A percentile compares a stretch with the other conserved stretches of the same genome.
phyloP scores from a whole-genome alignment of 2,329 filamentous ascomycete genomes.

The Pezicula radicicola region DNA sequence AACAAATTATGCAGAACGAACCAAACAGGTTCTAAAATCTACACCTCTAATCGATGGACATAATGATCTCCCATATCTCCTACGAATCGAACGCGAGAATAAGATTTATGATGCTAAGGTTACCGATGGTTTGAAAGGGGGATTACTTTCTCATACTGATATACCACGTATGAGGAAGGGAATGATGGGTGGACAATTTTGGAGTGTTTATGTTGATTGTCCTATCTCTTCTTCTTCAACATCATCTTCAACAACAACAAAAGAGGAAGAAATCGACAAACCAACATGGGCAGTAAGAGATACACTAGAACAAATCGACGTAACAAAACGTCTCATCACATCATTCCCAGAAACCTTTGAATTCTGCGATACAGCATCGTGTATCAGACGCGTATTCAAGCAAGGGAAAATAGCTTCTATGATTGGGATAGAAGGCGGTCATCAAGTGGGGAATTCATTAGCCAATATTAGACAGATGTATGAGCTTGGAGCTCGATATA shows the following conservation, averaged over 20 bases:
- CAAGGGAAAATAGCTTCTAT: conserved; percentile 48
- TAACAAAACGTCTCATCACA: conserved; percentile 44
- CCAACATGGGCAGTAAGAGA: conserved; percentile 37
- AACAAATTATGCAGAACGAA: neutral
- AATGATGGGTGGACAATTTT: conserved; percentile 23
- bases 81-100: conserved; percentile 15
- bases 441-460: conserved; percentile 48
- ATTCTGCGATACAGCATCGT: neutral
- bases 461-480: conserved; percentile 56
- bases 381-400: conserved; percentile 27
- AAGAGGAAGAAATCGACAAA: conserved; percentile 8
- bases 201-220: conserved; percentile 23
- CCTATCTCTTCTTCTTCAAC: conserved; percentile 4
- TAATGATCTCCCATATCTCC: conserved; percentile 25
- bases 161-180: conserved; percentile 18
- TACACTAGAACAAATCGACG: conserved; percentile 55
- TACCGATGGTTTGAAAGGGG: neutral
- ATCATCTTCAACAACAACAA: too few species aligned
- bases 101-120: conserved; percentile 11
- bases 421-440: conserved; percentile 60
- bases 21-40: conserved; percentile 12
- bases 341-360: neutral
- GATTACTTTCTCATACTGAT: conserved; percentile 20
- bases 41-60: conserved; percentile 27
- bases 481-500: conserved; percentile 60